Evolutionary conservation across 495 filamentous ascomycete species (phyloP), one percentile per base, ranked within the genome.

Genomic region (Penicillium maclennaniae): DNA sequence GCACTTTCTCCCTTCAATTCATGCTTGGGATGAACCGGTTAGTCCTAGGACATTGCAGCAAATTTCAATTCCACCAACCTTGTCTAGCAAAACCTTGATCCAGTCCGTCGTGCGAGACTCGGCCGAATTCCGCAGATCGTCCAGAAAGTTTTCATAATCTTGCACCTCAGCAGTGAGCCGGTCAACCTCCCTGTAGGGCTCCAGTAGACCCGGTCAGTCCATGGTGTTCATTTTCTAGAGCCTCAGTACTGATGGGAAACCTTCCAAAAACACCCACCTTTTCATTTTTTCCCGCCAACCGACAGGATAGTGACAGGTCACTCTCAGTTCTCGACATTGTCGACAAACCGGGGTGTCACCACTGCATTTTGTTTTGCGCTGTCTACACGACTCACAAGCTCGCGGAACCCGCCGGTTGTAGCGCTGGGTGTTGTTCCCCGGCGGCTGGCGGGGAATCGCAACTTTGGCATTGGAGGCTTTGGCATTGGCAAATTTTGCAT

Each of bases 331-430:
- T 49, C 70, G 67, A 58, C 83, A 86, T 56, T 84, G 80, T 47
- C 74, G 71, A 63, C 83, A 86, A 7, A 72, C 55, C 3, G 83
- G 83, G n/a, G 71, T 74, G 44, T 75, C 78, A 25, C 82, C 82
- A 54, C 75, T 80, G 62, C 82, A 84, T 65, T 84, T 85, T 40
- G 81, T 81, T 56, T 86, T 86, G 37, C 87, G 75, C 56, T 86
- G 79, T 41, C 87, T 69, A 69, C 87, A 90, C 9, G 85, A 84
- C 79, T 86, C 86, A 59, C 87, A 90, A 9, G 87, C 87, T 45
- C 77, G 66, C 15, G 71, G 71, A 14, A 80, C 76, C 12, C 77
- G 71, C 12, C 68, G 73, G 50, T 59, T 70, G 54, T 69, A 69
- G n/a, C 71, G 71, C 42, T 65, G 67, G 19, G 66, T 66, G 19